Conservation (phyloP, 2,329 filamentous ascomycete species). For the Decorospora gaudefroyi region DNA sequence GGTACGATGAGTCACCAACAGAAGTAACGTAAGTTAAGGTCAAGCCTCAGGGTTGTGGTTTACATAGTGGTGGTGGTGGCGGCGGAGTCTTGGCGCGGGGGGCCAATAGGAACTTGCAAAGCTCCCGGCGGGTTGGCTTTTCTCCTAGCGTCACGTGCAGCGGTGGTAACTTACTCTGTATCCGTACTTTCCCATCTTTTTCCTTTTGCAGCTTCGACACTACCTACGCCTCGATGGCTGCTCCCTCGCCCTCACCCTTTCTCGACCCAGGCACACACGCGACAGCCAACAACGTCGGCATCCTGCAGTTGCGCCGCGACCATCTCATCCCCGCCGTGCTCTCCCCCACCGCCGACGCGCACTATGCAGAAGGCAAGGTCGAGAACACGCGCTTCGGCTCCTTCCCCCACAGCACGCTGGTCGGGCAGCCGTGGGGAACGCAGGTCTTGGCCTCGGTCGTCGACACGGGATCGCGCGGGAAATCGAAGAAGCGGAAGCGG, state of each 20-base stretch:
- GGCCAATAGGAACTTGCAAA: slow-evolving; percentile 31
- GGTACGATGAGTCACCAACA: slow-evolving; percentile 32
- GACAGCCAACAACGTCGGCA: slow-evolving; percentile 69
- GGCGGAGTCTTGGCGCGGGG: slow-evolving; percentile 32
- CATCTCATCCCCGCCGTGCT: slow-evolving; percentile 74
- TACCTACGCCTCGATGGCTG: slow-evolving; percentile 26
- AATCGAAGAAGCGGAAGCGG: slow-evolving; percentile 57
- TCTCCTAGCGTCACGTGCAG: too few species aligned
- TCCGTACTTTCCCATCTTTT: neutral
- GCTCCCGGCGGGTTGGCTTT: slow-evolving; percentile 32
- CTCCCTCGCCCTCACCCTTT: slow-evolving; percentile 71
- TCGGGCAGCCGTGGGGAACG: slow-evolving; percentile 84
- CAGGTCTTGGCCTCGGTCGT: slow-evolving; percentile 89
- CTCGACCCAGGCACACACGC: slow-evolving; percentile 70
- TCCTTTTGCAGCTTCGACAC: neutral
- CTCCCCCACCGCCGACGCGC: slow-evolving; percentile 43
- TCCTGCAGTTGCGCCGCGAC: slow-evolving; percentile 88
- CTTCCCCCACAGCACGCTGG: slow-evolving; percentile 56
- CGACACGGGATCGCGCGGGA: slow-evolving; percentile 86
- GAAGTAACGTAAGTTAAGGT: slow-evolving; percentile 24
- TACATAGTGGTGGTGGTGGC: slow-evolving; percentile 23
- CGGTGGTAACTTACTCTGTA: too few species aligned
- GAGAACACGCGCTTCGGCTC: slow-evolving; percentile 95
- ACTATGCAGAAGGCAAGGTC: slow-evolving; percentile 54
- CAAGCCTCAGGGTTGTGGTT: too few species aligned